Evolutionary conservation across 192 early-diverging fungal species (phyloP).

Genomic region (Backusella circina): DNA sequence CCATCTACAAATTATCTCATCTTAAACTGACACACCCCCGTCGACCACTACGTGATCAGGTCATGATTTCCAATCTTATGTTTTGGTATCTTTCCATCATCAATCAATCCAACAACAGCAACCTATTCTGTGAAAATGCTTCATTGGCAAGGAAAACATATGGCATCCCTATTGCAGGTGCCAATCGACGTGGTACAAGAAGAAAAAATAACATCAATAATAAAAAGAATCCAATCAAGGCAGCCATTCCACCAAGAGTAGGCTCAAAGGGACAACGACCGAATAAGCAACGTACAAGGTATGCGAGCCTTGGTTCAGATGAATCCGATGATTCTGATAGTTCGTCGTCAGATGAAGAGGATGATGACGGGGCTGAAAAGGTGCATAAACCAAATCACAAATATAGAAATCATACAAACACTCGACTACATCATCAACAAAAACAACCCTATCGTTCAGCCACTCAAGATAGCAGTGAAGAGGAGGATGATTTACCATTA

Average conservation of each 20-base stretch:
- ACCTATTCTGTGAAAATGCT: neutral
- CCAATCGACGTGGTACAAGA: neutral
- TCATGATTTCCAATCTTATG: conserved; percentile 78
- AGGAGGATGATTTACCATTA: conserved; percentile 53
- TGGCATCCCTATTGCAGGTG: neutral
- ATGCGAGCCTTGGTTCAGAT: neutral
- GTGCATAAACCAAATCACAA: neutral
- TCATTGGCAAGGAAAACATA: neutral
- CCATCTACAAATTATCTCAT: conserved; percentile 71
- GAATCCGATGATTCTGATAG: neutral
- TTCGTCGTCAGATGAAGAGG: neutral
- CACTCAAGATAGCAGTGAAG: neutral
- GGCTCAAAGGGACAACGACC: neutral
- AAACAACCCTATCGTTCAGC: neutral
- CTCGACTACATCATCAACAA: neutral
- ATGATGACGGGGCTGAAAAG: neutral
- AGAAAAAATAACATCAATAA: neutral
- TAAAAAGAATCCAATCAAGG: neutral
- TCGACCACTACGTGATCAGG: conserved; percentile 69
- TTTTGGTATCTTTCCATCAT: conserved; percentile 81
- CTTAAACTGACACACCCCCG: conserved; percentile 72
- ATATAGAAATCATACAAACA: conserved; percentile 5
- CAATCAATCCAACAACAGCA: neutral
- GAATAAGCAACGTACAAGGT: neutral
- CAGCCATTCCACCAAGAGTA: neutral